Conservation (phyloP, 176 grass and related monocot genomes). For the Rhynchospora breviuscula region DNA sequence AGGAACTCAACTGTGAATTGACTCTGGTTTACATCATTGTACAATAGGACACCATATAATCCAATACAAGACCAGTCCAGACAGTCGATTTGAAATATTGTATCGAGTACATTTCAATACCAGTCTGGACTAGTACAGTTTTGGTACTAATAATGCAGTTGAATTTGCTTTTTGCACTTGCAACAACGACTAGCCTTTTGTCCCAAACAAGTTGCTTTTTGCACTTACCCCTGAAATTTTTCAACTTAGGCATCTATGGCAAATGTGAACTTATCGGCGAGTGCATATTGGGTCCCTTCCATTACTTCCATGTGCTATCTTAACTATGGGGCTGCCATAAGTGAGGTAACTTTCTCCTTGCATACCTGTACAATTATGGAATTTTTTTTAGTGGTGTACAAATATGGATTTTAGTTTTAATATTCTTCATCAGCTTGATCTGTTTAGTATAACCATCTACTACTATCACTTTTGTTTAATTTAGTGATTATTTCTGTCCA, state of each 20-base stretch:
- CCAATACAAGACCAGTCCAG: neutral
- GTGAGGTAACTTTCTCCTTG: slow-evolving; percentile 59
- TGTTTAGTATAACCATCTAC: neutral
- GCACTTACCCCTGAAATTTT: neutral
- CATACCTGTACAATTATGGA: neutral
- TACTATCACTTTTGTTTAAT: neutral
- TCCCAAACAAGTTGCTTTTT: too few species aligned
- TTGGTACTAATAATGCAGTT: neutral
- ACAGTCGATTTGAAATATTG: neutral
- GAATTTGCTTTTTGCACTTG: slow-evolving; percentile 14
- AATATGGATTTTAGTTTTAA: too few species aligned
- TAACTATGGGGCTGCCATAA: slow-evolving; percentile 82
- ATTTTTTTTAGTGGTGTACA: too few species aligned
- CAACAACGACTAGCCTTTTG: too few species aligned
- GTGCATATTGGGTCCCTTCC: slow-evolving; percentile 58
- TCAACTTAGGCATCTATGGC: slow-evolving; percentile 44
- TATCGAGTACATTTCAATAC: neutral
- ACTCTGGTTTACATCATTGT: neutral
- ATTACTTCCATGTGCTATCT: slow-evolving; percentile 48
- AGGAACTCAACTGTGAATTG: neutral
- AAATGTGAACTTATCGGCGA: slow-evolving; percentile 69
- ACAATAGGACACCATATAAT: neutral
- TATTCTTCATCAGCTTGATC: neutral
- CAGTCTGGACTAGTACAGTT: neutral
- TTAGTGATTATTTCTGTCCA: neutral